These are phyloP conservation scores for Populus pruinosa DNA, from an alignment of 345 rosid species.

Conservation along the genomic window DNA sequence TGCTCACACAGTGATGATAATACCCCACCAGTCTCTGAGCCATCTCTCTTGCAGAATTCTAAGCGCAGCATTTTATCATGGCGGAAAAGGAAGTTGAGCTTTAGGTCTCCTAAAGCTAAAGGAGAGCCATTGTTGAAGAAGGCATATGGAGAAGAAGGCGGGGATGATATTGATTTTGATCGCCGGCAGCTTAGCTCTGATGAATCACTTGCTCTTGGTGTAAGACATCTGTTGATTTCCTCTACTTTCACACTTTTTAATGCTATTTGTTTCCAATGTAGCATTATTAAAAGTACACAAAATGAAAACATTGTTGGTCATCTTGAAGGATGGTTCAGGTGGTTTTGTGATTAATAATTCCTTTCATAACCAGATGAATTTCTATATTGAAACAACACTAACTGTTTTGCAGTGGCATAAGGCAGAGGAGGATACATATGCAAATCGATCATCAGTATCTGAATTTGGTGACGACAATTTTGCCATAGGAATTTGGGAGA, in stretches of 20 bases:
- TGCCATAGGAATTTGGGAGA: slow-evolving; percentile 86
- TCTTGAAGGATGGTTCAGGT: neutral
- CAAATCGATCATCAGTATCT: slow-evolving; percentile 60
- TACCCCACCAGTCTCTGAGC: slow-evolving; percentile 43
- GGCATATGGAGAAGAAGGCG: slow-evolving; percentile 91
- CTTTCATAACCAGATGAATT: neutral
- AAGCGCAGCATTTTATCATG: slow-evolving; percentile 73
- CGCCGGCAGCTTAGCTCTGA: slow-evolving; percentile 91
- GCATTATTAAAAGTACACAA: neutral
- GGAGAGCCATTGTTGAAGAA: slow-evolving; percentile 92
- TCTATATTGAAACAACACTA: neutral
- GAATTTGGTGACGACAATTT: slow-evolving; percentile 95
- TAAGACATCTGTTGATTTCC: slow-evolving; percentile 23
- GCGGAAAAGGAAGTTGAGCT: slow-evolving; percentile 90
- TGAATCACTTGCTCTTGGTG: slow-evolving; percentile 52
- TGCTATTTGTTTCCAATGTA: neutral
- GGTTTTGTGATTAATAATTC: neutral
- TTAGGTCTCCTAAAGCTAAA: slow-evolving; percentile 77
- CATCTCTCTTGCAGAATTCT: slow-evolving; percentile 40
- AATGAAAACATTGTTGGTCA: neutral
- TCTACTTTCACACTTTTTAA: neutral
- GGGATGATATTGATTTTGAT: slow-evolving; percentile 97
- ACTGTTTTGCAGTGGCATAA: slow-evolving; percentile 58
- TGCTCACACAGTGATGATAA: slow-evolving; percentile 43
- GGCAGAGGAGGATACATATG: slow-evolving; percentile 60